These are phyloP conservation scores for Digitaria exilis DNA, from an alignment of 202 grass and related monocot genomes.

Conservation along the genomic window DNA sequence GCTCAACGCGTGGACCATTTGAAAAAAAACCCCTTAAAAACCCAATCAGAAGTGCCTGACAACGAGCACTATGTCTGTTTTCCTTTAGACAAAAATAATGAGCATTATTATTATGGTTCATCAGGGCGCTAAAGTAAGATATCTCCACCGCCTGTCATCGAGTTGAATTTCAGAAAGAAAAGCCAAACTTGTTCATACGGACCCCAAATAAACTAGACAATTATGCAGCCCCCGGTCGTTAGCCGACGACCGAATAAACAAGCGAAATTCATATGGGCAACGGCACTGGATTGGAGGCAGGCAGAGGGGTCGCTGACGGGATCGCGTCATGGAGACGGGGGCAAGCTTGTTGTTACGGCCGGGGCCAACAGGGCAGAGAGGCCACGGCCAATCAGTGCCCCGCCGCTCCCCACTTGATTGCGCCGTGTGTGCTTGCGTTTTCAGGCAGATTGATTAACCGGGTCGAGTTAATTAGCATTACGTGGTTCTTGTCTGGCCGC, in stretches of 20 bases:
- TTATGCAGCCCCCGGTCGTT: slow-evolving; percentile 33
- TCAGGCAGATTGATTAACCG: background rate
- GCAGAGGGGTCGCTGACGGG: slow-evolving; percentile 26
- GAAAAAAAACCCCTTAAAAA: background rate
- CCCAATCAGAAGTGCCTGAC: background rate
- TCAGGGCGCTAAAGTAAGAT: slow-evolving; percentile 40
- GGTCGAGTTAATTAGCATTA: background rate
- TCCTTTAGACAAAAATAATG: background rate
- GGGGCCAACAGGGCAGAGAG: slow-evolving; percentile 17
- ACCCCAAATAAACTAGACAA: slow-evolving; percentile 29
- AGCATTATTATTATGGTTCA: slow-evolving; percentile 41
- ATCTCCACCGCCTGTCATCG: slow-evolving; percentile 28
- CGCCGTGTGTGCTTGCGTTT: background rate
- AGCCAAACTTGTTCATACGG: slow-evolving; percentile 40
- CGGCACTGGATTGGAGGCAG: background rate
- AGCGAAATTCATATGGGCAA: background rate
- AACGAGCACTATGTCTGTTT: background rate
- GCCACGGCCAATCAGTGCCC: background rate
- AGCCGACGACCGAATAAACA: background rate
- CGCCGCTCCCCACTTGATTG: background rate
- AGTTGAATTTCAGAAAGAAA: slow-evolving; percentile 31
- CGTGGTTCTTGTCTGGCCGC: background rate
- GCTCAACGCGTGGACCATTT: slow-evolving; percentile 40
- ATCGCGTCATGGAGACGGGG: slow-evolving; percentile 27
- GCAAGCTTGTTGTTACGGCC: background rate